phyloP scores from a whole-genome alignment of 371 early-diverging fungal genomes.

The Mucor sp. region DNA sequence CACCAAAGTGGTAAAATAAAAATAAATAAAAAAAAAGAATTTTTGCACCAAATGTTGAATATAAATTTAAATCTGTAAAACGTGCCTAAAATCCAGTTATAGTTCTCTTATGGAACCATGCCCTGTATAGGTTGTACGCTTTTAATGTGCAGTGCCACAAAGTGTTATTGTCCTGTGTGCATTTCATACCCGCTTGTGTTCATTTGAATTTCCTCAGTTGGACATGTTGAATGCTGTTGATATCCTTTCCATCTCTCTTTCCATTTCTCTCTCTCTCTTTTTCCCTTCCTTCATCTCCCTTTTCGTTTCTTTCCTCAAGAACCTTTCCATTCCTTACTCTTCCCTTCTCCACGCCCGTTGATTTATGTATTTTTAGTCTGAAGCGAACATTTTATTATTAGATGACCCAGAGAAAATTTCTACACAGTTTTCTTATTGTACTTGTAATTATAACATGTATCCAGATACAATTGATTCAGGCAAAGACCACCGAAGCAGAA shows the following conservation, averaged over 20 bases:
- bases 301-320: neutral
- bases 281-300: neutral
- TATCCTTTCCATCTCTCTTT: neutral
- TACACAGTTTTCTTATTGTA: slow-evolving; percentile 6
- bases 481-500: neutral
- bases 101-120: slow-evolving; percentile 5
- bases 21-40: slow-evolving; percentile 1
- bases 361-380: slow-evolving; percentile 4
- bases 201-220: neutral
- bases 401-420: slow-evolving; percentile 6
- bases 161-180: slow-evolving; percentile 8
- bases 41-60: neutral
- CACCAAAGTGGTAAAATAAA: neutral
- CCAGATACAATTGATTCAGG: slow-evolving; percentile 5
- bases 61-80: slow-evolving; percentile 7
- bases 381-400: neutral
- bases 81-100: slow-evolving; percentile 13
- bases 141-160: slow-evolving; percentile 13
- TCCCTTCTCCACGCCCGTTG: neutral
- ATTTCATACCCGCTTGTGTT: slow-evolving; percentile 5
- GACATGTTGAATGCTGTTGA: neutral
- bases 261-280: neutral
- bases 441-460: slow-evolving; percentile 3
- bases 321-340: slow-evolving; percentile 9
- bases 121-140: slow-evolving; percentile 11